phyloP scores from a whole-genome alignment of 2,329 filamentous ascomycete genomes.

The Gremmenia infestans region DNA sequence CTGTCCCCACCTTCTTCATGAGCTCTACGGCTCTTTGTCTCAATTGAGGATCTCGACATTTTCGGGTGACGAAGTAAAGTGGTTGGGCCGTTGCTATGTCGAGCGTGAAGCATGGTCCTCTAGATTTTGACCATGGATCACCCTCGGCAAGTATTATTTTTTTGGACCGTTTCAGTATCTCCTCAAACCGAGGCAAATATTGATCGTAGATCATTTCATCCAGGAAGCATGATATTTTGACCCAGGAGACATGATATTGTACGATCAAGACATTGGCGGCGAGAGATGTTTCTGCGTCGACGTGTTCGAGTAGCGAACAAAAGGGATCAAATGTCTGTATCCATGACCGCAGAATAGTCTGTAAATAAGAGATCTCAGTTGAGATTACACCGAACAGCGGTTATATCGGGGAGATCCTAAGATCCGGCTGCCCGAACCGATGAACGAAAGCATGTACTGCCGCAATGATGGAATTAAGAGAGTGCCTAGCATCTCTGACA shows the following conservation, averaged over 20 bases:
- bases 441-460: neutral
- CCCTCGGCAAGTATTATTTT: neutral
- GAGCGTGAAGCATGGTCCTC: slow-evolving; percentile 5
- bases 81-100: slow-evolving; percentile 4
- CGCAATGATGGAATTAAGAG: slow-evolving; percentile 4
- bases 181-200: neutral
- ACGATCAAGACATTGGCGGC: neutral
- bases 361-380: neutral
- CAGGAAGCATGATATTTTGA: slow-evolving; percentile 1
- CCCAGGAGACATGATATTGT: slow-evolving; percentile 4
- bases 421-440: neutral
- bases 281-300: neutral
- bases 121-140: neutral
- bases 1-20: slow-evolving; percentile 6
- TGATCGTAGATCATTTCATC: slow-evolving; percentile 7
- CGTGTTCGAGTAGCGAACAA: neutral
- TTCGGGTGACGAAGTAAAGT: slow-evolving; percentile 3
- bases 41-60: slow-evolving; percentile 6
- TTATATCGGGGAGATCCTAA: neutral
- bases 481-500: neutral
- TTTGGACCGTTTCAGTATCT: neutral
- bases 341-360: neutral
- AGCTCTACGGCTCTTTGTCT: slow-evolving; percentile 1
- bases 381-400: neutral
- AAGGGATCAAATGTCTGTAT: neutral